A percentile compares a stretch with the other conserved stretches of the same genome.
Conservation (phyloP, 2,329 filamentous ascomycete genomes). For the Huntiella decipiens region DNA sequence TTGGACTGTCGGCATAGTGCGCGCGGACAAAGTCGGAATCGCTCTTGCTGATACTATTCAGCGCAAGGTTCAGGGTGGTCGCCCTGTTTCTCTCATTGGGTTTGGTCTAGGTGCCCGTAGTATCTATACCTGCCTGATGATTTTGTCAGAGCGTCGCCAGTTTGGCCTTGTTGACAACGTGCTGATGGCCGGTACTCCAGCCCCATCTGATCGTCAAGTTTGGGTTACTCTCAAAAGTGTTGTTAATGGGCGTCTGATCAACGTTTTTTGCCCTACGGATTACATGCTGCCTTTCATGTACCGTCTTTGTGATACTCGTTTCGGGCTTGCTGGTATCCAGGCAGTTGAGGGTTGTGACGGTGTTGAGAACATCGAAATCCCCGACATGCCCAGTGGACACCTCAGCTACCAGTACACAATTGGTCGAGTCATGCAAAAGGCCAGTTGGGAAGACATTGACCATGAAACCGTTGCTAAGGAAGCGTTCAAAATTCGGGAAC, state of each 20-base stretch:
- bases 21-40: conserved; percentile 52
- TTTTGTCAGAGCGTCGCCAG: conserved; percentile 57
- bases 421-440: conserved; percentile 44
- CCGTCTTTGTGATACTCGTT: conserved; percentile 61
- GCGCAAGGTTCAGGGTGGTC: conserved; percentile 65
- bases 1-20: conserved; percentile 56
- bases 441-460: conserved; percentile 51
- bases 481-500: conserved; percentile 16
- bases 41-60: conserved; percentile 67
- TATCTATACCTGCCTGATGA: conserved; percentile 68
- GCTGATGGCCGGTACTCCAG: conserved; percentile 66
- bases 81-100: conserved; percentile 61
- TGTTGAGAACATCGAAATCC: conserved; percentile 50
- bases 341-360: conserved; percentile 45
- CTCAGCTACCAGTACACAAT: conserved; percentile 49
- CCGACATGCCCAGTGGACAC: conserved; percentile 47
- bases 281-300: conserved; percentile 79
- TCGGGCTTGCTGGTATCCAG: conserved; percentile 71
- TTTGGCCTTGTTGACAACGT: conserved; percentile 79
- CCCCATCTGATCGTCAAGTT: conserved; percentile 48
- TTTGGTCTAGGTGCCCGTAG: conserved; percentile 68
- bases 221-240: conserved; percentile 66
- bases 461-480: conserved; percentile 15
- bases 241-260: conserved; percentile 68
- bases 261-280: conserved; percentile 75